phyloP scores from a whole-genome alignment of 2,329 filamentous ascomycete species.

The Colletotrichum euphorbiae region DNA sequence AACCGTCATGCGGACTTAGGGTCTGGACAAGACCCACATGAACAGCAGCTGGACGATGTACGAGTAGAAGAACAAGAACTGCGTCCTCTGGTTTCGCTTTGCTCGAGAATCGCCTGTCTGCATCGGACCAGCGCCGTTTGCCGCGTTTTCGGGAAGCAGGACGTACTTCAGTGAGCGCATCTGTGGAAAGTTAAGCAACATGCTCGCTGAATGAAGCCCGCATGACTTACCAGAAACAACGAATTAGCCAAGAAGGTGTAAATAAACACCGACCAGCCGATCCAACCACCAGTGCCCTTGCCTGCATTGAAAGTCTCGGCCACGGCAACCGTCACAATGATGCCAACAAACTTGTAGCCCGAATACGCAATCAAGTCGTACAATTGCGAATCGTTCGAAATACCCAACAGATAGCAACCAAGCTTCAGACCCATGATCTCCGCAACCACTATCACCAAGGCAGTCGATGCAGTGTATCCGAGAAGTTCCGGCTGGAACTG shows the following conservation, averaged over 20 bases:
- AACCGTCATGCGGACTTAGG: constrained; percentile 44
- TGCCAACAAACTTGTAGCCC: constrained; percentile 98
- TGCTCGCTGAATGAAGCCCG: not conserved
- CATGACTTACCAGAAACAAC: constrained; percentile 82
- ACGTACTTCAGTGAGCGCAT: constrained; percentile 97
- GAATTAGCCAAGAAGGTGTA: constrained; percentile 96
- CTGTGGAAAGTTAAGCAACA: constrained; percentile 57
- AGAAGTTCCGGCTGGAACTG: constrained; percentile 95
- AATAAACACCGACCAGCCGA: constrained; percentile 87
- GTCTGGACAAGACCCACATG: constrained; percentile 80
- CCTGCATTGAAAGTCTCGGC: constrained; percentile 83
- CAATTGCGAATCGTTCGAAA: constrained; percentile 93
- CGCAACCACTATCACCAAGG: constrained; percentile 83
- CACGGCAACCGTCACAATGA: constrained; percentile 88
- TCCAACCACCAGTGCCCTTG: constrained; percentile 86
- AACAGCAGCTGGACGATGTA: constrained; percentile 94
- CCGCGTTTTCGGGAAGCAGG: constrained; percentile 84
- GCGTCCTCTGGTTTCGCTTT: constrained; percentile 87
- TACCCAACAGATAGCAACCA: constrained; percentile 92
- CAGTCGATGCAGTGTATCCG: constrained; percentile 87
- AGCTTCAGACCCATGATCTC: constrained; percentile 93
- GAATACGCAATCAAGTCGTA: constrained; percentile 95
- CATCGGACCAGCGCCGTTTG: constrained; percentile 73
- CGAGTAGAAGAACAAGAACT: constrained; percentile 94
- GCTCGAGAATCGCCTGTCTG: constrained; percentile 77